Evolutionary conservation across 2,329 filamentous ascomycete genomes (phyloP).

Genomic region (Cercospora sp.): DNA sequence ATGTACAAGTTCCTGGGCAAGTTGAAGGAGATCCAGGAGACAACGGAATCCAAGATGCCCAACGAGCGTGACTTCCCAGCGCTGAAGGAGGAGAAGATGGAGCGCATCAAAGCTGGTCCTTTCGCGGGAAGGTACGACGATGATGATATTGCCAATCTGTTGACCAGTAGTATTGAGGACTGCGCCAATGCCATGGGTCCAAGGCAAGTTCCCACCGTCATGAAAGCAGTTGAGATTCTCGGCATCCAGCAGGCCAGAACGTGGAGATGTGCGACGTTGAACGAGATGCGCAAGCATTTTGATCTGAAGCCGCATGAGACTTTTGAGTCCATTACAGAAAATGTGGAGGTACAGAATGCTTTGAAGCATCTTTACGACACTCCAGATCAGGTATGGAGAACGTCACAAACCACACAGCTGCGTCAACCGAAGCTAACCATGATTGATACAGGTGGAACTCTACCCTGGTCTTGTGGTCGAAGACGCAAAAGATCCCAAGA

Average conservation of each 20-base stretch:
- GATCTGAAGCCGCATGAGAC: constrained; percentile 57
- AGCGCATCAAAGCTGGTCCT: constrained; percentile 35
- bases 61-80: constrained; percentile 38
- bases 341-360: constrained; percentile 56
- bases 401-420: not conserved
- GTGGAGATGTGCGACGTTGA: constrained; percentile 62
- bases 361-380: constrained; percentile 62
- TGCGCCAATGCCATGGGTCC: constrained; percentile 61
- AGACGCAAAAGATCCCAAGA: constrained; percentile 54
- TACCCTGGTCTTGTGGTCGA: constrained; percentile 69
- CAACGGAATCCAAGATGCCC: constrained; percentile 35
- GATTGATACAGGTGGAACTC: constrained; percentile 55
- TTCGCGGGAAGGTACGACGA: constrained; percentile 57
- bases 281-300: constrained; percentile 66
- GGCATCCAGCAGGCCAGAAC: constrained; percentile 63
- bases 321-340: constrained; percentile 60
- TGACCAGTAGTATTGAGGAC: constrained; percentile 62
- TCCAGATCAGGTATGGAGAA: constrained; percentile 53
- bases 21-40: constrained; percentile 32
- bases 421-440: not conserved
- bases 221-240: constrained; percentile 62
- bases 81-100: constrained; percentile 33
- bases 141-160: constrained; percentile 57
- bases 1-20: constrained; percentile 35
- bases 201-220: constrained; percentile 57